Evolutionary conservation across 257 asterid genomes (phyloP).

Genomic region (Ehretia macrophylla): DNA sequence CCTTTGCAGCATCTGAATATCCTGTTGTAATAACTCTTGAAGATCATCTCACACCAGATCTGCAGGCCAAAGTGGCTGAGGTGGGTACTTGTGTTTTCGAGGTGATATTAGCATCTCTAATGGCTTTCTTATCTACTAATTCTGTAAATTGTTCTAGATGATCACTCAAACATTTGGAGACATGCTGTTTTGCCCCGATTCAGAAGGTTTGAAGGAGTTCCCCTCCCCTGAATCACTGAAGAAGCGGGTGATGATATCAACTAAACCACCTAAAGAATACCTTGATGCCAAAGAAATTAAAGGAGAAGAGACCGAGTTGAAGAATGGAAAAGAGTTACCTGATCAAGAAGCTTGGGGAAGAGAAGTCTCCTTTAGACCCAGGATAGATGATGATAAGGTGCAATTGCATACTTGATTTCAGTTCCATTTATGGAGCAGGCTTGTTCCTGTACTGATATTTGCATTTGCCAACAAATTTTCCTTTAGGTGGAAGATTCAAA

Average conservation of each 20-base stretch:
- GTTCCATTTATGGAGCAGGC: background rate
- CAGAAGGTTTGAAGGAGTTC: conserved; percentile 10
- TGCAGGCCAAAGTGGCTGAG: conserved; percentile 11
- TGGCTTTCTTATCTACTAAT: background rate
- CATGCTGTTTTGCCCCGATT: conserved; percentile 12
- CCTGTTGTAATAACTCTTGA: conserved; percentile 20
- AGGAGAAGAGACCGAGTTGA: background rate
- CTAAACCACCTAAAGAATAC: conserved; percentile 14
- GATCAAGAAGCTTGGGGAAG: conserved; percentile 15
- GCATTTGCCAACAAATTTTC: too few species aligned
- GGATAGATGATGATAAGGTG: conserved; percentile 6
- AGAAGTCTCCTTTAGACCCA: conserved; percentile 11
- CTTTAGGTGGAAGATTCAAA: too few species aligned
- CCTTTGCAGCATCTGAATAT: conserved; percentile 14
- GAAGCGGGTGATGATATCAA: conserved; percentile 14
- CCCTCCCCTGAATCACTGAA: conserved; percentile 10
- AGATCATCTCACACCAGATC: conserved; percentile 14
- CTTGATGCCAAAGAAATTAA: conserved; percentile 4
- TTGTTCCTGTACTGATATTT: too few species aligned
- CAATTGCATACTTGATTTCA: background rate
- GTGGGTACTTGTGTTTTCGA: conserved; percentile 6
- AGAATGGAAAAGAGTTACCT: background rate
- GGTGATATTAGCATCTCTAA: too few species aligned
- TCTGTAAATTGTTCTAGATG: conserved; percentile 7
- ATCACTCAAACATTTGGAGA: conserved; percentile 15